Evolutionary conservation across 495 filamentous ascomycete species (phyloP), one percentile per base, ranked within the genome.

Genomic region (Durotheca rogersii): DNA sequence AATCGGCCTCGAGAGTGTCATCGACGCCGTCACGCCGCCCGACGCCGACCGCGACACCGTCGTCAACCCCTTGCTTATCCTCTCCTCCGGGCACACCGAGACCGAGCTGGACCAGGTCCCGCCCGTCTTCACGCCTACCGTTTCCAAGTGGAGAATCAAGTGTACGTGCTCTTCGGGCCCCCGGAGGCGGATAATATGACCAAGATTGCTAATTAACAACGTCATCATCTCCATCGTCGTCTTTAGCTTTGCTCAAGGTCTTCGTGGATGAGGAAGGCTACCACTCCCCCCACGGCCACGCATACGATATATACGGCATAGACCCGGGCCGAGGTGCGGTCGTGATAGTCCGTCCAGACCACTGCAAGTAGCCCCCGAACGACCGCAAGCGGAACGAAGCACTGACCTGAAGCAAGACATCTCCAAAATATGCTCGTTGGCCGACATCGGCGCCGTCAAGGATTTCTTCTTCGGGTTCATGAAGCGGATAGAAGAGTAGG

Each of bases 231-330:
- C 29, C 5, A 35, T 15, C 19, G n/a, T n/a, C n/a, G n/a, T n/a
- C n/a, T n/a, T n/a, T 27, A 84, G 83, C 81, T 51, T 55, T 83
- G 1, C 74, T 81, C 41, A 87, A 86, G 47, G 73, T 81, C 3
- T 87, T 76, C 62, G 77, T 80, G 27, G 85, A 89, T 46, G 84
- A 87, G 41, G 77, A 83, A 43, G 81, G 77, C 62, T 83, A 85
- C 64, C 80, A 86, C 46, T 69, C 72, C 4, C 79, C 76, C n/a
- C 81, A 85, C 40, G 84, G 83, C 0, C 74, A 84, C 21, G 78
- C 78, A 2, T 88, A 88, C 52, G 69, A 84, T 29, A 66, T 70
- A 6, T 83, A 84, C 35, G 83, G 79, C 0, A 69, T 88, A 18
- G 71, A 78, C 40, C 66, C 73, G 0, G 41, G 67, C 4, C 41